Percentiles rank a stretch among this genome's conserved stretches.
phyloP scores from a whole-genome alignment of 495 filamentous ascomycete species.

The Glarea lozoyensis region DNA sequence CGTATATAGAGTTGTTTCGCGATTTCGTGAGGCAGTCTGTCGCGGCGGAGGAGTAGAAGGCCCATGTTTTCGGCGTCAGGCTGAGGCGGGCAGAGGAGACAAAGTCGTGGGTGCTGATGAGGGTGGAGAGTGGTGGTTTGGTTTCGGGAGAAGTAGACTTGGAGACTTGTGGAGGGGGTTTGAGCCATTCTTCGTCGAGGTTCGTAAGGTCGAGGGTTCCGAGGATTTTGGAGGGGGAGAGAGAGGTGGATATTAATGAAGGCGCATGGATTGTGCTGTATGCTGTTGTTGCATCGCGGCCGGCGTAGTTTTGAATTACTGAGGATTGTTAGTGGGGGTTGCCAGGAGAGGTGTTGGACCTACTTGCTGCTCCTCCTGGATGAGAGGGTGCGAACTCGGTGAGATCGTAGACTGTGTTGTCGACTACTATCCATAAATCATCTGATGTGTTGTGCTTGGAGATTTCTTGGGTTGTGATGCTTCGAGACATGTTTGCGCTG shows the following conservation, averaged over 20 bases:
- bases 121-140: conserved; percentile 57
- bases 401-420: conserved; percentile 69
- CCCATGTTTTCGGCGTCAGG: conserved; percentile 65
- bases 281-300: conserved; percentile 59
- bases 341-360: conserved; percentile 8
- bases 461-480: conserved; percentile 27
- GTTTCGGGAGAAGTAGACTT: conserved; percentile 6
- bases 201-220: conserved; percentile 43
- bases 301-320: conserved; percentile 64
- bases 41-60: conserved; percentile 75
- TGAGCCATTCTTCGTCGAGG: conserved; percentile 17
- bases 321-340: conserved; percentile 1
- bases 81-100: conserved; percentile 51
- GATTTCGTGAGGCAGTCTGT: conserved; percentile 62
- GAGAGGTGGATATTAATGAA: conserved; percentile 46
- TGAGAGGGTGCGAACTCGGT: conserved; percentile 55
- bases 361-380: conserved; percentile 50
- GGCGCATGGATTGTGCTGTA: conserved; percentile 61
- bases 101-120: conserved; percentile 73
- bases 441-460: conserved; percentile 49
- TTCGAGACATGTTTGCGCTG: conserved; percentile 9
- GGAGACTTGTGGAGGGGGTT: conserved; percentile 9
- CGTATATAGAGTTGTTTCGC: conserved; percentile 44
- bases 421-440: conserved; percentile 72
- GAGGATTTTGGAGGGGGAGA: conserved; percentile 43